Evolutionary conservation across 2,329 filamentous ascomycete species (phyloP).

Genomic region (Ascochyta lentis): DNA sequence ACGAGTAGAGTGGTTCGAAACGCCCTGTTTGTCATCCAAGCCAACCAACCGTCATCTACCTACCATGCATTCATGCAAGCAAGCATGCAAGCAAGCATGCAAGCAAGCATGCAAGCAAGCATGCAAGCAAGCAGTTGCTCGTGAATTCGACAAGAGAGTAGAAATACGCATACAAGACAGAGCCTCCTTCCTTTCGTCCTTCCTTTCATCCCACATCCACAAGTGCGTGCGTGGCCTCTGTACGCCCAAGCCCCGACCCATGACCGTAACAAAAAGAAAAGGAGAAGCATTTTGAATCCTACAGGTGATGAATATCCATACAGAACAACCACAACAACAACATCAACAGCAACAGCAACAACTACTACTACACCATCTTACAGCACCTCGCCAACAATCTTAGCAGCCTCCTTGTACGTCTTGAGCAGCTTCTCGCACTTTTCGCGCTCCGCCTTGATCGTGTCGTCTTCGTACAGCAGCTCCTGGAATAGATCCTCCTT

Average conservation of each 20-base stretch:
- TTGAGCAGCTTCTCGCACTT: conserved; percentile 96
- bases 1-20: conserved; percentile 11
- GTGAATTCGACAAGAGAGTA: conserved; percentile 20
- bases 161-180: conserved; percentile 29
- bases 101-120: too few species aligned
- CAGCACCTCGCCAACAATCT: conserved; percentile 92
- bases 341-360: too few species aligned
- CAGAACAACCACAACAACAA: not conserved
- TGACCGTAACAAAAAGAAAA: not conserved
- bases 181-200: not conserved
- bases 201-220: not conserved
- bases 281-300: conserved; percentile 30
- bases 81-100: not conserved
- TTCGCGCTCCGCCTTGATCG: conserved; percentile 94
- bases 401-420: conserved; percentile 96
- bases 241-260: not conserved
- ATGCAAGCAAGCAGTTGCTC: not conserved
- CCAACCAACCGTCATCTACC: not conserved
- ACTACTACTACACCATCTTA: conserved; percentile 24
- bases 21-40: conserved; percentile 10
- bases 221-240: not conserved
- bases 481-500: conserved; percentile 90
- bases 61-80: too few species aligned
- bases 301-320: conserved; percentile 27
- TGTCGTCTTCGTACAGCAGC: conserved; percentile 95